phyloP scores from a whole-genome alignment of 169 alveolate genomes.

The Plasmodium cynomolgi region DNA sequence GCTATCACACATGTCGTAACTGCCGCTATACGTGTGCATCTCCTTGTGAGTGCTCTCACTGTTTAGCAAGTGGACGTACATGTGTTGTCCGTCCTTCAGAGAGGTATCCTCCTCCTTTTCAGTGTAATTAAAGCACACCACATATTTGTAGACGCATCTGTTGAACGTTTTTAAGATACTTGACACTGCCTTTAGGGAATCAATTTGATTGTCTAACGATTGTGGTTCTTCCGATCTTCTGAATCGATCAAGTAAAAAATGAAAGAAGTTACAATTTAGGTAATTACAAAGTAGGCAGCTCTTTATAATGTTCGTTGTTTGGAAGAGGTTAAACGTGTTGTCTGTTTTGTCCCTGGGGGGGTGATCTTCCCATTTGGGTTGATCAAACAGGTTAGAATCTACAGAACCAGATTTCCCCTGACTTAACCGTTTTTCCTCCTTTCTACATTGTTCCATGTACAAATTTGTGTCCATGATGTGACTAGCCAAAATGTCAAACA shows the following conservation, averaged over 20 bases:
- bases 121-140: background rate
- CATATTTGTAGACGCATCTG: background rate
- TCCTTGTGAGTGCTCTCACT: background rate
- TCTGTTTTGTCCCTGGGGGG: background rate
- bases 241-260: background rate
- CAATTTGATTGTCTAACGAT: constrained; percentile 26
- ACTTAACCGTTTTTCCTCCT: background rate
- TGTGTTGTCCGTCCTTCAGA: background rate
- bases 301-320: constrained; percentile 43
- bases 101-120: background rate
- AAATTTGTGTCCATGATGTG: constrained; percentile 12
- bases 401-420: background rate
- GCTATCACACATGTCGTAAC: background rate
- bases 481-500: constrained; percentile 23
- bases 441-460: background rate
- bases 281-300: constrained; percentile 35
- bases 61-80: background rate
- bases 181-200: constrained; percentile 6
- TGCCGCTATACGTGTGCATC: background rate
- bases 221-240: background rate
- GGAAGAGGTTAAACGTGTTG: constrained; percentile 35
- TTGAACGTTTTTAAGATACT: constrained; percentile 4
- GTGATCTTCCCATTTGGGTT: background rate
- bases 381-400: background rate
- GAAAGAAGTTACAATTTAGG: constrained; percentile 31